Base-by-base conservation (phyloP, 2,329 filamentous ascomycete genomes). In the Aspergillus sp. region DNA sequence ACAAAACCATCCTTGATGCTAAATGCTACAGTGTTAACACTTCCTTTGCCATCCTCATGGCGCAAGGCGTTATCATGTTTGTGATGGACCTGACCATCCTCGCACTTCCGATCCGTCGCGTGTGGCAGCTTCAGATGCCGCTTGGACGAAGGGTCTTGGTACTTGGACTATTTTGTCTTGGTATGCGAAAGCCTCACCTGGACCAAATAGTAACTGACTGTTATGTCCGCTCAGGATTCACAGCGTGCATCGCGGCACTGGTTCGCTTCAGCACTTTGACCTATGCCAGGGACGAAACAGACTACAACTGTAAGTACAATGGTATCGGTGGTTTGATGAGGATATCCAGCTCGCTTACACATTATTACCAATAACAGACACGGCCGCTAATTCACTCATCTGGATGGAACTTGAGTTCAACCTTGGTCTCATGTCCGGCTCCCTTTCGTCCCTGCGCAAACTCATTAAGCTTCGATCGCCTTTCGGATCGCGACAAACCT, bases 361-460 rank as follows among this genome's bases (percentile, higher is more conserved):
- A 27, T 41, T 4, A 13, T 25, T n/a, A 52, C 10, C 30, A 44
- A n/a, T 15, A 7, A n/a, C 36, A 64, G 64, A 68, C 8, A 62
- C 65, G 1, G 57, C 61, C 5, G 51, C 60, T 5, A 55, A 57
- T 1, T 64, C 67, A 3, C 52, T 68, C 3, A 65, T 65, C 58
- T 67, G 63, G 62, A 68, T 69, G 67, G 58, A 59, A 6, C 57
- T 67, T 8, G 67, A 69, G 27, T 69, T 69, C 59, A 64, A 64
- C 8, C 50, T 68, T 1, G 66, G 57, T 8, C 65, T 68, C 8
- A 58, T 66, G 13, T 54, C 65, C 7, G 65, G 65, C 10, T 67
- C 65, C 5, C 61, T 67, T 8, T 63, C 64, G 0, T 67, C 64
- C 13, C 30, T 64, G 8, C 25, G 21, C 41, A 53, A 57, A 30